These are phyloP conservation scores for Ogataea sp. DNA, from an alignment of 805 yeast species.

Conservation along the genomic window DNA sequence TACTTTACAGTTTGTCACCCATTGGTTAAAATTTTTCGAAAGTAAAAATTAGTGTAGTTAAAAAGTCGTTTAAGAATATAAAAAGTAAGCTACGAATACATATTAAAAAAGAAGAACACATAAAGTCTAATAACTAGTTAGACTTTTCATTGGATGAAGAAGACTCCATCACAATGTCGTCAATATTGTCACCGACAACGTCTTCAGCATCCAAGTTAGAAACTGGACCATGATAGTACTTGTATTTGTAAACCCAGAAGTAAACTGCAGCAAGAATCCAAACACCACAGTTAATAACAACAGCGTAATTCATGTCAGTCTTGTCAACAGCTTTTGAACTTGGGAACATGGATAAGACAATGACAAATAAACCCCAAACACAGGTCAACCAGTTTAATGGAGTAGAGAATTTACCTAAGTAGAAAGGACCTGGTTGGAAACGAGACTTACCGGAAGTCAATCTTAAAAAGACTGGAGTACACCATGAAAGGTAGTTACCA, in stretches of 20 bases:
- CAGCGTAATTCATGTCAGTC: conserved; percentile 28
- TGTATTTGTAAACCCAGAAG: conserved; percentile 16
- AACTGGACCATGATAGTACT: conserved; percentile 19
- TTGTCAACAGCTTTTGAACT: conserved; percentile 26
- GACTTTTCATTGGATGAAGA: neutral
- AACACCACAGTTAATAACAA: conserved; percentile 25
- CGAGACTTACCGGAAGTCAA: conserved; percentile 37
- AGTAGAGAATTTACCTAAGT: conserved; percentile 45
- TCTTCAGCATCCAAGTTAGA: conserved; percentile 17
- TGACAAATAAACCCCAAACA: conserved; percentile 40
- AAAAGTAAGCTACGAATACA: neutral
- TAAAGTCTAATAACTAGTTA: too few relatives aligned
- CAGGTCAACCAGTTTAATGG: conserved; percentile 37
- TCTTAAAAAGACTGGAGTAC: conserved; percentile 45
- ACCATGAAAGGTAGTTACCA: conserved; percentile 55
- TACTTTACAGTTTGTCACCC: too few relatives aligned
- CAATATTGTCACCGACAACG: conserved; percentile 6
- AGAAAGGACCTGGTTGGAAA: conserved; percentile 56
- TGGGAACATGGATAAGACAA: conserved; percentile 55
- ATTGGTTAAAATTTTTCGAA: too few relatives aligned
- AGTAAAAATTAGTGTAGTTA: too few relatives aligned
- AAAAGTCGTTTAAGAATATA: too few relatives aligned
- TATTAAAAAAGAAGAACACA: too few relatives aligned
- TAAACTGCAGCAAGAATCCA: conserved; percentile 17
- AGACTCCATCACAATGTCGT: conserved; percentile 6